These are phyloP conservation scores for Ogataea paraovalis DNA, from an alignment of 805 yeast genomes.

Conservation along the genomic window DNA sequence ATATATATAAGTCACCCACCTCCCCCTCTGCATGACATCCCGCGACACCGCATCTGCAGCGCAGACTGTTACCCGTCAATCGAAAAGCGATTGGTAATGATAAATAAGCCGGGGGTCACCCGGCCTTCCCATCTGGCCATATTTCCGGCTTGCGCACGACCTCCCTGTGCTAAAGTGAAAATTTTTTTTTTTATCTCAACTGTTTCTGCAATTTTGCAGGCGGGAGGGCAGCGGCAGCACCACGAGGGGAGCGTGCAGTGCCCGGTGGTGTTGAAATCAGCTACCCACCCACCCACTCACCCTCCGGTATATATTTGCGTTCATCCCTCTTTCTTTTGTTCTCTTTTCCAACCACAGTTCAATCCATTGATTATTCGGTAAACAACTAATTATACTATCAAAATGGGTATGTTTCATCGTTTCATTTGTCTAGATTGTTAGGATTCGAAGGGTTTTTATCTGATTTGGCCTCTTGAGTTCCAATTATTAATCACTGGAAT, in stretches of 20 bases:
- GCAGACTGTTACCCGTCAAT: too few species aligned
- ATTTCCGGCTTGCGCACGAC: background rate
- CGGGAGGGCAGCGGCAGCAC: too few species aligned
- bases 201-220: too few species aligned
- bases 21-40: too few species aligned
- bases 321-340: background rate
- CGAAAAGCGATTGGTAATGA: too few species aligned
- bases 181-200: background rate
- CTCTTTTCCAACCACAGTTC: background rate
- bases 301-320: background rate
- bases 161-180: constrained; percentile 1
- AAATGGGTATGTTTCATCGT: constrained; percentile 18
- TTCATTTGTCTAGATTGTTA: background rate
- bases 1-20: background rate
- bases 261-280: too few species aligned
- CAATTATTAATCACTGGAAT: background rate
- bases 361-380: constrained; percentile 10
- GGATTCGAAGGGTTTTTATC: background rate
- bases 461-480: background rate
- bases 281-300: too few species aligned
- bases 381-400: constrained; percentile 11
- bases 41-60: too few species aligned
- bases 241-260: too few species aligned
- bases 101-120: too few species aligned
- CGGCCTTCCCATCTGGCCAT: too few species aligned